phyloP scores from a whole-genome alignment of 768 basidiomycete species.

The Rhizopogon salebrosus region DNA sequence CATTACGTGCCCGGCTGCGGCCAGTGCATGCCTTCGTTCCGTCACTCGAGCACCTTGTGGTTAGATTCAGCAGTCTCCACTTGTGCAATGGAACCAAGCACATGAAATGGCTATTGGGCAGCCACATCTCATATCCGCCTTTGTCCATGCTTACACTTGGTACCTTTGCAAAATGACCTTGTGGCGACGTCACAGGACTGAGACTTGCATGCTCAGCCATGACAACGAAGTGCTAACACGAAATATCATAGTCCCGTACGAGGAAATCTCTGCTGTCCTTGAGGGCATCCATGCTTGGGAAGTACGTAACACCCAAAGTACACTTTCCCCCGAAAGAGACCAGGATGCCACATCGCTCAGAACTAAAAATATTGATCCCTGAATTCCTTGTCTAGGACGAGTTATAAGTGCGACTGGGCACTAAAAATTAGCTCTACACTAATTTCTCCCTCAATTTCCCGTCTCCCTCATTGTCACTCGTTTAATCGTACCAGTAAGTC shows the following conservation, averaged over 20 bases:
- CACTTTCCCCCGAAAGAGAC: background rate
- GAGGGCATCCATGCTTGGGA: background rate
- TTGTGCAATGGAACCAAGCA: background rate
- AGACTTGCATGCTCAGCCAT: background rate
- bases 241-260: background rate
- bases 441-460: background rate
- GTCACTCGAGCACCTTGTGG: background rate
- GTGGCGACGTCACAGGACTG: background rate
- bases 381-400: background rate
- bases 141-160: background rate
- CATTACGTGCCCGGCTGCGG: too few relatives aligned
- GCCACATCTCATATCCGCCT: background rate
- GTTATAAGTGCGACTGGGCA: background rate
- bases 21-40: background rate
- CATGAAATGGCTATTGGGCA: background rate
- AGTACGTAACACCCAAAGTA: background rate
- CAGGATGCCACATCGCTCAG: background rate
- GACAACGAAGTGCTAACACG: background rate
- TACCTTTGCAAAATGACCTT: background rate
- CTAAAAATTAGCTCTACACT: background rate
- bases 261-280: background rate
- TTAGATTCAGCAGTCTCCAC: background rate
- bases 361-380: background rate
- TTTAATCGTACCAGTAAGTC: conserved; percentile 1
- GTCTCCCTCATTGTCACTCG: conserved; percentile 5